These are phyloP conservation scores for Amphichorda felina DNA, from an alignment of 2,329 filamentous ascomycete genomes.

Conservation along the genomic window DNA sequence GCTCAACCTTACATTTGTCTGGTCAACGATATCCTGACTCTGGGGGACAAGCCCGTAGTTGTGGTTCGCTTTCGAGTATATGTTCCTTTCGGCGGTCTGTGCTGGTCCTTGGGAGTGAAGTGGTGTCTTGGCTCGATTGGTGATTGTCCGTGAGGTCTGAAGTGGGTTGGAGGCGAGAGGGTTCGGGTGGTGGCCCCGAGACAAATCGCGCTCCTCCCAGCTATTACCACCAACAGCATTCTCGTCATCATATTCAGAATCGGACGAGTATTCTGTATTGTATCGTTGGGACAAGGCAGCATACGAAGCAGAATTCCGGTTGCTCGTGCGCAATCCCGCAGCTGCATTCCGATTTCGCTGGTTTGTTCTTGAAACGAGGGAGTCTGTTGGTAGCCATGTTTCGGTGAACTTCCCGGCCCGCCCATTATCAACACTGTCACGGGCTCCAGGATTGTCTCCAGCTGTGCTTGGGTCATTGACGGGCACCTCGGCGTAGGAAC, in stretches of 20 bases:
- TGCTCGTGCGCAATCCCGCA: slow-evolving; percentile 16
- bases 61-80: slow-evolving; percentile 30
- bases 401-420: slow-evolving; percentile 38
- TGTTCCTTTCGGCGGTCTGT: slow-evolving; percentile 8
- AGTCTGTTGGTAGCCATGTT: slow-evolving; percentile 42
- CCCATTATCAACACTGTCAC: slow-evolving; percentile 8
- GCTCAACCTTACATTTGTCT: slow-evolving; percentile 8
- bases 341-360: slow-evolving; percentile 33
- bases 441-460: slow-evolving; percentile 6
- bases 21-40: slow-evolving; percentile 34
- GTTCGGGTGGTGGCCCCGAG: slow-evolving; percentile 29
- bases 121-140: slow-evolving; percentile 6
- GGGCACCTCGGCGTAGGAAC: slow-evolving; percentile 38
- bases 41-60: slow-evolving; percentile 30
- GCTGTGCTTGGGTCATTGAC: slow-evolving; percentile 23
- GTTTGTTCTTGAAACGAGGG: slow-evolving; percentile 40
- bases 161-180: slow-evolving; percentile 40
- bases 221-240: slow-evolving; percentile 15
- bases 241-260: slow-evolving; percentile 26
- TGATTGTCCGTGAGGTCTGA: slow-evolving; percentile 5
- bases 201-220: slow-evolving; percentile 13
- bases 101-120: slow-evolving; percentile 8
- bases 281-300: slow-evolving; percentile 33
- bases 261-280: slow-evolving; percentile 24
- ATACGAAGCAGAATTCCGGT: slow-evolving; percentile 25